These are phyloP conservation scores for Chrysanthemum seticuspe DNA, from an alignment of 129 eudicot genomes.

Conservation along the genomic window DNA sequence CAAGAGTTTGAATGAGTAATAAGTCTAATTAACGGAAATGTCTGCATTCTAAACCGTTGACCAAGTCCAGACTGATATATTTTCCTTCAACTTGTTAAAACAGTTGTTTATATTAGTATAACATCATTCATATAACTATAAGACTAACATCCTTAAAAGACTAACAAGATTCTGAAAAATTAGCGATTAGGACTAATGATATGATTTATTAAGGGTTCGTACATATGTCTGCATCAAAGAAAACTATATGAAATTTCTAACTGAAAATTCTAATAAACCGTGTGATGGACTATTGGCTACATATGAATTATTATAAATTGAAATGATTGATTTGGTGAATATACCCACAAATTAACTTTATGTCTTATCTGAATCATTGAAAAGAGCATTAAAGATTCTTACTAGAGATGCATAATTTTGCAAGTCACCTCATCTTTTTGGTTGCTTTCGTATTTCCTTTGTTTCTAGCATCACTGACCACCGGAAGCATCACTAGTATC, in stretches of 20 bases:
- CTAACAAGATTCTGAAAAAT: too few species aligned
- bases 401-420: slow-evolving; percentile 9
- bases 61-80: neutral
- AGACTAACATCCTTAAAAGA: too few species aligned
- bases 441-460: slow-evolving; percentile 13
- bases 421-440: slow-evolving; percentile 9
- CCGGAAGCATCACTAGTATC: slow-evolving; percentile 17
- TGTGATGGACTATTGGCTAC: slow-evolving; percentile 23
- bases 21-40: slow-evolving; percentile 4
- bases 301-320: neutral
- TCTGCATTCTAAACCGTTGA: slow-evolving; percentile 18
- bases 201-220: neutral
- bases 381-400: neutral
- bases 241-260: slow-evolving; percentile 21
- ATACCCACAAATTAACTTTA: slow-evolving; percentile 10
- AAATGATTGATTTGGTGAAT: slow-evolving; percentile 9
- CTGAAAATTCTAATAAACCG: neutral
- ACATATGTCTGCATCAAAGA: slow-evolving; percentile 4
- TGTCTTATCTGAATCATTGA: slow-evolving; percentile 6
- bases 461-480: slow-evolving; percentile 25
- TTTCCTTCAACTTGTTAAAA: slow-evolving; percentile 1
- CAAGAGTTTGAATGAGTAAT: slow-evolving; percentile 4
- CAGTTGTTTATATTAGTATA: neutral
- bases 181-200: neutral
- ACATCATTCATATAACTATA: too few species aligned